phyloP scores from a whole-genome alignment of 2,329 filamentous ascomycete species.

The Aspergillus carbonarius region DNA sequence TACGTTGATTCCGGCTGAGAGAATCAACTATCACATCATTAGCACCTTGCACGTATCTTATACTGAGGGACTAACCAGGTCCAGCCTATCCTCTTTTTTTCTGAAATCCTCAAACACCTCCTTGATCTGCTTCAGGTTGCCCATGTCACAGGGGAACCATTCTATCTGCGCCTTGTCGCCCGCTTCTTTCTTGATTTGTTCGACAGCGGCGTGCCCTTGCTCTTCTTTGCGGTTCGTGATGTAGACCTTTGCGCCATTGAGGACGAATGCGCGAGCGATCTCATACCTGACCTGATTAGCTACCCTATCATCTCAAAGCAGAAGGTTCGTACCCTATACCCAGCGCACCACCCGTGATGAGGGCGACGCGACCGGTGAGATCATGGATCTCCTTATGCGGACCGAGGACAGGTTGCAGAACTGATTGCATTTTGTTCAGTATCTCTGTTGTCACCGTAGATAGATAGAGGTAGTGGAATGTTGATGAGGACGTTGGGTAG shows the following conservation, averaged over 20 bases:
- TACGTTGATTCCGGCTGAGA: slow-evolving; percentile 46
- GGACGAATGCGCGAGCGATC: slow-evolving; percentile 11
- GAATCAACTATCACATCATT: slow-evolving; percentile 30
- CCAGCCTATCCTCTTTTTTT: slow-evolving; percentile 39
- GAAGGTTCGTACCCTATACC: slow-evolving; percentile 37
- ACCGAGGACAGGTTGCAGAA: slow-evolving; percentile 39
- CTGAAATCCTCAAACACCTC: slow-evolving; percentile 40
- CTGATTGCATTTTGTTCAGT: slow-evolving; percentile 9
- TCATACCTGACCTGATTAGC: slow-evolving; percentile 4
- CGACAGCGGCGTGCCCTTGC: slow-evolving; percentile 28
- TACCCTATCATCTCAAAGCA: no score
- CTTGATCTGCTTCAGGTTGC: slow-evolving; percentile 38
- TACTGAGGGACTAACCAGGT: slow-evolving; percentile 29
- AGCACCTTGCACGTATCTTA: background rate
- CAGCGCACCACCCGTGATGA: slow-evolving; percentile 41
- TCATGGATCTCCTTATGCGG: slow-evolving; percentile 37
- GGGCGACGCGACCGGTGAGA: slow-evolving; percentile 37
- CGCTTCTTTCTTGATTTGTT: slow-evolving; percentile 32
- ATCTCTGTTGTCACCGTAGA: no score
- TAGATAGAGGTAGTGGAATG: no score
- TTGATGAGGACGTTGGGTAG: background rate
- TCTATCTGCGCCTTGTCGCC: slow-evolving; percentile 35
- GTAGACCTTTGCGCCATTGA: slow-evolving; percentile 16
- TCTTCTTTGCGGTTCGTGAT: slow-evolving; percentile 15
- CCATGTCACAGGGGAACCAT: slow-evolving; percentile 46